Evolutionary conservation across 2,329 filamentous ascomycete genomes (phyloP).

Genomic region (Chrysoporthe puriensis): DNA sequence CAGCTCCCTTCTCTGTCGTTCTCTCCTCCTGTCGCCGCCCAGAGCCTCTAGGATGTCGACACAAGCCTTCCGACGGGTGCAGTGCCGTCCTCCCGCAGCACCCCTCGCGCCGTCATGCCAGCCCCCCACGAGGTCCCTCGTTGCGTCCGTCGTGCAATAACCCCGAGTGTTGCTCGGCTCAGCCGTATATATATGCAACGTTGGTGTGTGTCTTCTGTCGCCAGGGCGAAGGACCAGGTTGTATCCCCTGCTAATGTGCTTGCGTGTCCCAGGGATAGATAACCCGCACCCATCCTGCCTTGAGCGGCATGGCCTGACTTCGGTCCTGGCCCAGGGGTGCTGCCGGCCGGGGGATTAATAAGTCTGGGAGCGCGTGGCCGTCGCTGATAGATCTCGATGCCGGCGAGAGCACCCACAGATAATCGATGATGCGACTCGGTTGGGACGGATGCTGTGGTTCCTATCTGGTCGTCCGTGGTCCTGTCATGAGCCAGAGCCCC

Average conservation of each 20-base stretch:
- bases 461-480: slow-evolving; percentile 16
- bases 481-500: neutral
- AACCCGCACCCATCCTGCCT: neutral
- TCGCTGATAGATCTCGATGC: neutral
- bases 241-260: neutral
- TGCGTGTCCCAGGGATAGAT: neutral
- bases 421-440: slow-evolving; percentile 4
- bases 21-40: neutral
- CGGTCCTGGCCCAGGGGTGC: neutral
- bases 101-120: neutral
- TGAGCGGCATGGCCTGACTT: neutral
- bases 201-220: neutral
- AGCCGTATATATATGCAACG: neutral
- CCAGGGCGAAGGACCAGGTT: neutral
- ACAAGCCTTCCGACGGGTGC: slow-evolving; percentile 12
- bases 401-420: neutral
- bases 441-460: slow-evolving; percentile 23
- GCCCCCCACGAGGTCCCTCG: neutral
- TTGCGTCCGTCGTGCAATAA: neutral
- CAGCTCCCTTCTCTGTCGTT: neutral
- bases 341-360: neutral
- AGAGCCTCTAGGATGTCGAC: slow-evolving; percentile 4
- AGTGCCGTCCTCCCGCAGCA: slow-evolving; percentile 21
- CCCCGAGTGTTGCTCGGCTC: neutral
- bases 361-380: neutral